A percentile compares a stretch with the other conserved stretches of the same genome.
Conservation (phyloP, 352 stramenopile genomes). For the Pythium phragmitis region DNA sequence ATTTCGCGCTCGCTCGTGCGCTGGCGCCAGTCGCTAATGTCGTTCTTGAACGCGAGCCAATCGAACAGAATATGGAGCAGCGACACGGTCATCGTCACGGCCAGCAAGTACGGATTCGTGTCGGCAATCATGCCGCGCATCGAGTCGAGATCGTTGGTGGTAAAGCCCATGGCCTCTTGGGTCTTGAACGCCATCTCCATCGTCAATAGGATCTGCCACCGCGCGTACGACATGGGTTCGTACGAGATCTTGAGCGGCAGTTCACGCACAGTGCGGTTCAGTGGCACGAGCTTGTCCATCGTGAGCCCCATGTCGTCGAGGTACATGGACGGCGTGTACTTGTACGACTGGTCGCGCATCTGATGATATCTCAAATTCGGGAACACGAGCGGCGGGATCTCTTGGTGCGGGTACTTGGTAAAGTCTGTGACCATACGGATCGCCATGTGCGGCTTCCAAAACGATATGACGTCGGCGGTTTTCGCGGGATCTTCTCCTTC, state of each 20-base stretch:
- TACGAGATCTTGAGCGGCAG: conserved; percentile 71
- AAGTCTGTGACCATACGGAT: conserved; percentile 77
- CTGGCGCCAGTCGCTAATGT: conserved; percentile 95
- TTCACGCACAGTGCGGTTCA: conserved; percentile 53
- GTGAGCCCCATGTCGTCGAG: conserved; percentile 75
- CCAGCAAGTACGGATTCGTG: conserved; percentile 95
- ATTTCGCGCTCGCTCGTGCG: conserved; percentile 89
- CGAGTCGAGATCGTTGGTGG: conserved; percentile 74
- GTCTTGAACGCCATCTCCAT: conserved; percentile 61
- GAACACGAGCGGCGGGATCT: conserved; percentile 69
- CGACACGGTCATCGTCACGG: conserved; percentile 94
- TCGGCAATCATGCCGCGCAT: conserved; percentile 92
- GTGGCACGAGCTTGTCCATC: conserved; percentile 62
- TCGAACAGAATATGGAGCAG: conserved; percentile 97
- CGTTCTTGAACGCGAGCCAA: conserved; percentile 97
- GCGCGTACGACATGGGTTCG: conserved; percentile 73
- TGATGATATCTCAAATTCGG: conserved; percentile 66
- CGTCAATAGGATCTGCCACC: conserved; percentile 78
- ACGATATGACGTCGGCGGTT: conserved; percentile 45
- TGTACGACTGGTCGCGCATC: conserved; percentile 43
- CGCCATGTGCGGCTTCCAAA: conserved; percentile 76
- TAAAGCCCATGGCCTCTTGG: conserved; percentile 64
- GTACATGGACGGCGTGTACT: conserved; percentile 76
- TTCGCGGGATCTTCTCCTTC: conserved; percentile 30
- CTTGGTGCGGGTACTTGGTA: conserved; percentile 60